phyloP scores from a whole-genome alignment of 176 grass and related monocot genomes.

The Neostapfia colusana region DNA sequence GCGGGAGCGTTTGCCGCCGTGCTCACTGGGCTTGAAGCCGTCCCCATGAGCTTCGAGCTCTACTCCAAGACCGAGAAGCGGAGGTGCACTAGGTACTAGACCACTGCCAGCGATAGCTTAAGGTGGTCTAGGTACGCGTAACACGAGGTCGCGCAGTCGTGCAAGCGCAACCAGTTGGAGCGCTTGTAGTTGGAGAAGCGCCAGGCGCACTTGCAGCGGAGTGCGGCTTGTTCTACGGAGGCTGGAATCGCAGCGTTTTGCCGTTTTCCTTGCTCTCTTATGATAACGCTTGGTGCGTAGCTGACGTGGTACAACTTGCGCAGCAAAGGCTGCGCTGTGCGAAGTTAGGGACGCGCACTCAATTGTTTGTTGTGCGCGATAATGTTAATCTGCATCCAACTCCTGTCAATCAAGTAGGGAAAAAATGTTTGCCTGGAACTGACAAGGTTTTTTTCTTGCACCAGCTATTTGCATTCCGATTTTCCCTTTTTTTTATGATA shows the following conservation, averaged over 20 bases:
- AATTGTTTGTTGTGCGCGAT: too few relatives aligned
- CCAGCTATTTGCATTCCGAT: too few relatives aligned
- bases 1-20: constrained; percentile 34
- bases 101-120: neutral
- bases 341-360: neutral
- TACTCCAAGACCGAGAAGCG: neutral
- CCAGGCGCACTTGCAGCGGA: constrained; percentile 25
- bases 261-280: neutral
- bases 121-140: neutral
- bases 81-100: neutral
- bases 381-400: too few relatives aligned
- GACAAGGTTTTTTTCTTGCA: too few relatives aligned
- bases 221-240: neutral
- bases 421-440: too few relatives aligned
- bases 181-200: constrained; percentile 5
- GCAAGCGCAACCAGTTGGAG: constrained; percentile 3
- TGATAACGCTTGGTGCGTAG: neutral
- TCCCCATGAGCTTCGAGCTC: constrained; percentile 34
- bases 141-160: neutral
- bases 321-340: neutral
- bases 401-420: too few relatives aligned
- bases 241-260: neutral
- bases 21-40: constrained; percentile 45
- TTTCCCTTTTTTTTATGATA: too few relatives aligned
- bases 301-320: neutral